A percentile compares a stretch with the other conserved stretches of the same genome.
Conservation (phyloP, 2,329 filamentous ascomycete species). For the Leptodontidium sp. region DNA sequence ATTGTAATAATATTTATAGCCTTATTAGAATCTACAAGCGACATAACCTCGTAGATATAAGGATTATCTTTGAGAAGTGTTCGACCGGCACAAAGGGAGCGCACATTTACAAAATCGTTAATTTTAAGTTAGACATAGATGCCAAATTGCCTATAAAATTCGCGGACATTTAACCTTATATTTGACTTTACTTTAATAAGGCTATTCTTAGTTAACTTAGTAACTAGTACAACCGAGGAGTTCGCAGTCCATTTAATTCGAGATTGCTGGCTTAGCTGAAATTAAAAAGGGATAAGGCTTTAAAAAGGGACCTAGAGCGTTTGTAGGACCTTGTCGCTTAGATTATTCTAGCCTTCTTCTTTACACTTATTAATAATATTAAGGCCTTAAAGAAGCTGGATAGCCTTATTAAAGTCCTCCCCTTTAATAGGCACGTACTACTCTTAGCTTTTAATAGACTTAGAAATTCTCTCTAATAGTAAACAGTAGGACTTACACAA, state of each 20-base stretch:
- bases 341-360: conserved; percentile 26
- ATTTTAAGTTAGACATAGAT: no score
- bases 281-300: conserved; percentile 21
- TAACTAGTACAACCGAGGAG: conserved; percentile 16
- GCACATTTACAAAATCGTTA: no score
- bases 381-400: conserved; percentile 22
- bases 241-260: conserved; percentile 16
- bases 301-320: conserved; percentile 15
- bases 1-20: no score
- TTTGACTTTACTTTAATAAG: no score
- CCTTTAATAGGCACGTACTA: conserved; percentile 25
- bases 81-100: no score
- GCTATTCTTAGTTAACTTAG: no score
- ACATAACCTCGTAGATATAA: no score
- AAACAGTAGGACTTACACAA: conserved; percentile 29
- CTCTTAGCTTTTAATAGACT: conserved; percentile 27
- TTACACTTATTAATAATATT: conserved; percentile 19
- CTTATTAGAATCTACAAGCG: no score
- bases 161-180: no score
- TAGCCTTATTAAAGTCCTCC: conserved; percentile 18
- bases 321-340: conserved; percentile 27
- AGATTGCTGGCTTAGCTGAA: conserved; percentile 25
- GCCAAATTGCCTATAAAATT: no score
- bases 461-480: conserved; percentile 26
- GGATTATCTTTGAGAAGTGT: no score